Conservation (phyloP, 2,329 filamentous ascomycete genomes). For the Fusarium humuli region DNA sequence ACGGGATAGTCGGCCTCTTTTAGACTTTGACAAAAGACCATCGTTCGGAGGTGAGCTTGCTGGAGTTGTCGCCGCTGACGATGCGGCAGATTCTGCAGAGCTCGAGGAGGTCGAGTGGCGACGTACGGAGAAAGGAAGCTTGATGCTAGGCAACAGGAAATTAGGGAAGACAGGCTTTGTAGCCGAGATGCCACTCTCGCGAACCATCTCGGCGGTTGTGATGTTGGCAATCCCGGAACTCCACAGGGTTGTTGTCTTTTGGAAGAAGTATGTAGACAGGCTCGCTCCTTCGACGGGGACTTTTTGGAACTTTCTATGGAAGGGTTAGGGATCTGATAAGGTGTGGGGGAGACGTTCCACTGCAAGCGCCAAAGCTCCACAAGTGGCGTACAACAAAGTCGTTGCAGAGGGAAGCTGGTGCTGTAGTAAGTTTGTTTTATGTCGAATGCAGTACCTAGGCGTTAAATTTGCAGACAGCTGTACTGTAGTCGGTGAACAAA, state of each 20-base stretch:
- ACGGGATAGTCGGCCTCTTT: slow-evolving; percentile 53
- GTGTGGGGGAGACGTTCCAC: slow-evolving; percentile 25
- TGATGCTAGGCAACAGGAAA: slow-evolving; percentile 65
- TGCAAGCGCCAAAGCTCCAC: slow-evolving; percentile 25
- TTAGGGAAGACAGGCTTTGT: slow-evolving; percentile 61
- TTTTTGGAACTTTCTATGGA: slow-evolving; percentile 34
- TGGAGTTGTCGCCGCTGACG: slow-evolving; percentile 47
- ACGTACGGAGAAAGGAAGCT: slow-evolving; percentile 58
- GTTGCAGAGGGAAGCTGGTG: slow-evolving; percentile 1
- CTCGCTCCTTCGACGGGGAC: slow-evolving; percentile 2
- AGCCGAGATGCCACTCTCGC: slow-evolving; percentile 55
- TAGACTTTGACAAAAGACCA: slow-evolving; percentile 23
- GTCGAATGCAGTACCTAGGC: neutral
- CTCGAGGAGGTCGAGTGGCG: slow-evolving; percentile 55
- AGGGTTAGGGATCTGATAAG: slow-evolving; percentile 27
- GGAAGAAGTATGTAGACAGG: neutral
- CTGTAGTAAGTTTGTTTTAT: neutral
- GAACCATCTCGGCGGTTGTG: slow-evolving; percentile 45
- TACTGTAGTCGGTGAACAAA: neutral
- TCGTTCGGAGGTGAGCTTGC: slow-evolving; percentile 44
- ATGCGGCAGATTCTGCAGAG: slow-evolving; percentile 45
- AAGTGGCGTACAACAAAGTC: slow-evolving; percentile 28
- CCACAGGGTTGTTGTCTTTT: slow-evolving; percentile 5
- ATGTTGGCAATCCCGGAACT: slow-evolving; percentile 8
- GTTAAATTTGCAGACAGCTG: neutral